Conservation (phyloP, 306 rosid species). For the Prinsepia uniflora region DNA sequence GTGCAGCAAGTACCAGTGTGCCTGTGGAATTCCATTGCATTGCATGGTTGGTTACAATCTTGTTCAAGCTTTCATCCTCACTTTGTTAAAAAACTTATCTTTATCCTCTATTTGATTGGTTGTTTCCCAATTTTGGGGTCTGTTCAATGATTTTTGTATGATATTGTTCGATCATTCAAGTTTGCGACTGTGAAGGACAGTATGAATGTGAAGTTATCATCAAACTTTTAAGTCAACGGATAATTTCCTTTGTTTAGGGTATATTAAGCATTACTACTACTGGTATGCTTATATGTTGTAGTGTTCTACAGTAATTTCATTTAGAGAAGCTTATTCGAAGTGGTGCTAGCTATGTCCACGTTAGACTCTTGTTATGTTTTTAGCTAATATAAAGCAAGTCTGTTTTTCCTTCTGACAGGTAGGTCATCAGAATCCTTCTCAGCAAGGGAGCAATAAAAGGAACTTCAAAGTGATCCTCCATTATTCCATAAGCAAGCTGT, state of each 20-base stretch:
- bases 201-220: not conserved
- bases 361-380: not conserved
- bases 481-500: not conserved
- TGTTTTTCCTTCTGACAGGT: not conserved
- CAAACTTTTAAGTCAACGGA: not conserved
- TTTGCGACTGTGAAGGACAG: not conserved
- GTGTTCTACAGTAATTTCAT: not conserved
- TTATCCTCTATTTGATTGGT: not conserved
- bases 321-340: not conserved
- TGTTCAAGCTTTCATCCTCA: not conserved
- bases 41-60: not conserved
- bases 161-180: not conserved
- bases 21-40: conserved; percentile 5
- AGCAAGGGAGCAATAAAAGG: not conserved
- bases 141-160: not conserved
- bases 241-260: not conserved
- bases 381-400: not conserved
- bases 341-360: not conserved
- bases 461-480: not conserved
- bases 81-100: not conserved
- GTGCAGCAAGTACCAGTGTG: conserved; percentile 18
- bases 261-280: not conserved
- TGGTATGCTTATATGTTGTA: not conserved
- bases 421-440: not conserved
- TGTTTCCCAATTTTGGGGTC: not conserved